Percentiles rank a stretch among this genome's conserved stretches.
phyloP scores from a whole-genome alignment of 495 filamentous ascomycete species.

The Neurospora africana region DNA sequence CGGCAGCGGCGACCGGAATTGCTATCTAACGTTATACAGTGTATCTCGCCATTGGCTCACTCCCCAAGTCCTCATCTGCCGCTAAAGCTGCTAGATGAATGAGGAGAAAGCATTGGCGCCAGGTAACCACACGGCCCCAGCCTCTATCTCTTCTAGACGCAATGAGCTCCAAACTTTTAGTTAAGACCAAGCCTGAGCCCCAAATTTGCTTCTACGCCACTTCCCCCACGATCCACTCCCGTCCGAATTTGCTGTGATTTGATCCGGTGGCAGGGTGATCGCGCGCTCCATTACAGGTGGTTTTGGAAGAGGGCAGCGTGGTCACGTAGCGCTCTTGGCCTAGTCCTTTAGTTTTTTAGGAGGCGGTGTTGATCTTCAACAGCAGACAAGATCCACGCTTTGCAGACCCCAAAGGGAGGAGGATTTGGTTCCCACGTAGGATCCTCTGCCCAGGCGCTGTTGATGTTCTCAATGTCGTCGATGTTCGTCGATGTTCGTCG shows the following conservation, averaged over 20 bases:
- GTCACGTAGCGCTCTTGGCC: background rate
- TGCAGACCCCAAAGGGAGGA: background rate
- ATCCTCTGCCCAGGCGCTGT: background rate
- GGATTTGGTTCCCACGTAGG: background rate
- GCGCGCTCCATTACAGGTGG: background rate
- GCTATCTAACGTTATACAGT: background rate
- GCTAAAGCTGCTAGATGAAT: background rate
- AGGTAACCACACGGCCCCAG: background rate
- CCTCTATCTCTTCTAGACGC: background rate
- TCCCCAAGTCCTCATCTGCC: background rate
- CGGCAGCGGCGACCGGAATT: background rate
- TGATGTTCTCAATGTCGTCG: too few relatives aligned
- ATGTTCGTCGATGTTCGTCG: too few relatives aligned
- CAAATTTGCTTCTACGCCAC: background rate
- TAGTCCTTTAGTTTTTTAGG: background rate
- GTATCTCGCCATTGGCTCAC: background rate
- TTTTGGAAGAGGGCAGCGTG: background rate
- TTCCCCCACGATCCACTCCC: background rate
- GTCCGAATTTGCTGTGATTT: background rate
- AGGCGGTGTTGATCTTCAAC: background rate
- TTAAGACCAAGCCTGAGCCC: background rate
- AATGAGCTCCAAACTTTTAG: background rate
- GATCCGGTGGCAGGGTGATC: background rate
- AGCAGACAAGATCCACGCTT: background rate
- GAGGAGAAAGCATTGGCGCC: background rate